These are phyloP conservation scores for Erythrophleum ivorense DNA, from an alignment of 331 rosid genomes.

Conservation along the genomic window DNA sequence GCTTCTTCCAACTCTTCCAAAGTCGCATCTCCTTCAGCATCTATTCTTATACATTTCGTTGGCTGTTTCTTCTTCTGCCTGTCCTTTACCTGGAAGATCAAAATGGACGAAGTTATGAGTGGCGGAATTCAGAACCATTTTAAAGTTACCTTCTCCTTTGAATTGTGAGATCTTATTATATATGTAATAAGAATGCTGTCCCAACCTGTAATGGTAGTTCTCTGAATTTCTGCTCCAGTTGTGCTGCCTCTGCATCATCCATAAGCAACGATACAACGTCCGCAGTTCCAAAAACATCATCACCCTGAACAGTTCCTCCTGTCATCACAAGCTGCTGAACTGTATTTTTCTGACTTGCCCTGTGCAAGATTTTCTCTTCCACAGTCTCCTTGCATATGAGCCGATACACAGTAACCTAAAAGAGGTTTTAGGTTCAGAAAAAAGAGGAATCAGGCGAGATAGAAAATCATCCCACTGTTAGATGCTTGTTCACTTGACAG, in stretches of 20 bases:
- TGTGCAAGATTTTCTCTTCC: constrained; percentile 44
- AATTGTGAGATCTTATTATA: constrained; percentile 1
- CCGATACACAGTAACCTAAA: constrained; percentile 44
- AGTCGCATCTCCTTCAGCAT: constrained; percentile 85
- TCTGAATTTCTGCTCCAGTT: constrained; percentile 75
- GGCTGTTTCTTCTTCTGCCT: constrained; percentile 64
- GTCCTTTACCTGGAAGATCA: constrained; percentile 69
- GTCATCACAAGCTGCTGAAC: constrained; percentile 48
- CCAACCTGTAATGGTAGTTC: constrained; percentile 72
- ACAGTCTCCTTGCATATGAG: constrained; percentile 47
- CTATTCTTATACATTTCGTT: constrained; percentile 64
- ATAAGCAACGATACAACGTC: constrained; percentile 85
- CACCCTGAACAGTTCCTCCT: constrained; percentile 84
- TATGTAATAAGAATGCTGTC: not conserved
- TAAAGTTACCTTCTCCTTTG: constrained; percentile 3
- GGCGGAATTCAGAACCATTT: constrained; percentile 15
- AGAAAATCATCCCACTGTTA: not conserved
- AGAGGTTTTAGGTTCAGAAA: not conserved
- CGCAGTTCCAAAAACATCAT: constrained; percentile 81
- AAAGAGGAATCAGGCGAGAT: not conserved
- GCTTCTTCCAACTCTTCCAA: constrained; percentile 63
- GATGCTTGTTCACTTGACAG: not conserved
- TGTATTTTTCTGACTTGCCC: constrained; percentile 46
- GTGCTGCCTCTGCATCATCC: constrained; percentile 82
- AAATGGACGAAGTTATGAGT: constrained; percentile 9